A percentile compares a stretch with the other conserved stretches of the same genome.
Evolutionary conservation across 2,329 filamentous ascomycete genomes (phyloP).

Genomic region (Epichloe brachyelytri): DNA sequence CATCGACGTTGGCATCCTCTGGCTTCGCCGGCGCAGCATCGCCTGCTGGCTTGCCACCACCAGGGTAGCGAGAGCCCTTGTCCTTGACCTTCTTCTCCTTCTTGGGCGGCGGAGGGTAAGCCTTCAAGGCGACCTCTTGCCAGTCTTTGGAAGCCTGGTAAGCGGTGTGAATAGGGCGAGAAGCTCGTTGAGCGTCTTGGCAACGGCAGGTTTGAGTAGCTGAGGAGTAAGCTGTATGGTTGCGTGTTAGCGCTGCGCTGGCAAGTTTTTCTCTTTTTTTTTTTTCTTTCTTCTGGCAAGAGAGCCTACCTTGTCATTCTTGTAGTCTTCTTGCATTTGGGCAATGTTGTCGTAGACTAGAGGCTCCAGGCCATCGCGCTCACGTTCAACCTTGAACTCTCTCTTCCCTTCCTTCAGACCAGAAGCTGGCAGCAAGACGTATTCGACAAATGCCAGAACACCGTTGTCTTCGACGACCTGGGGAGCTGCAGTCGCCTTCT

Average conservation of each 20-base stretch:
- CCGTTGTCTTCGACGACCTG: slow-evolving; percentile 74
- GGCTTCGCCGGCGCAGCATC: background rate
- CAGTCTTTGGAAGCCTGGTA: slow-evolving; percentile 63
- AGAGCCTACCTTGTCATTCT: slow-evolving; percentile 54
- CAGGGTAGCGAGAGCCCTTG: slow-evolving; percentile 54
- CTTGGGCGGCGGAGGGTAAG: slow-evolving; percentile 64
- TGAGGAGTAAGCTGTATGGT: slow-evolving; percentile 58
- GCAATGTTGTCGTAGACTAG: slow-evolving; percentile 68
- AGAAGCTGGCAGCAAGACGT: slow-evolving; percentile 67
- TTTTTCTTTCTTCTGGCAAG: background rate
- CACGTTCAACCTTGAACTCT: slow-evolving; percentile 55
- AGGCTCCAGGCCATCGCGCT: slow-evolving; percentile 53
- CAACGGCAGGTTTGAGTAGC: slow-evolving; percentile 72
- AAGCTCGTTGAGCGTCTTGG: slow-evolving; percentile 58
- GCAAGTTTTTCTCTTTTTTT: accelerated
- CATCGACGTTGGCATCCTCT: slow-evolving; percentile 1
- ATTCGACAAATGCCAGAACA: slow-evolving; percentile 74
- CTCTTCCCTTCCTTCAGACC: slow-evolving; percentile 43
- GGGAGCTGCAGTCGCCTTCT: slow-evolving; percentile 70
- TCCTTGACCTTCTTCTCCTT: slow-evolving; percentile 70
- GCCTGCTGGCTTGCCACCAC: slow-evolving; percentile 11
- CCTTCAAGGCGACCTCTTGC: slow-evolving; percentile 56
- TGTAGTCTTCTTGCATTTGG: slow-evolving; percentile 68
- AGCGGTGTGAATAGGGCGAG: slow-evolving; percentile 61
- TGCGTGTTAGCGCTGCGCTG: background rate